These are phyloP conservation scores for Pythium aristosporum DNA, from an alignment of 352 stramenopile genomes.

Conservation along the genomic window DNA sequence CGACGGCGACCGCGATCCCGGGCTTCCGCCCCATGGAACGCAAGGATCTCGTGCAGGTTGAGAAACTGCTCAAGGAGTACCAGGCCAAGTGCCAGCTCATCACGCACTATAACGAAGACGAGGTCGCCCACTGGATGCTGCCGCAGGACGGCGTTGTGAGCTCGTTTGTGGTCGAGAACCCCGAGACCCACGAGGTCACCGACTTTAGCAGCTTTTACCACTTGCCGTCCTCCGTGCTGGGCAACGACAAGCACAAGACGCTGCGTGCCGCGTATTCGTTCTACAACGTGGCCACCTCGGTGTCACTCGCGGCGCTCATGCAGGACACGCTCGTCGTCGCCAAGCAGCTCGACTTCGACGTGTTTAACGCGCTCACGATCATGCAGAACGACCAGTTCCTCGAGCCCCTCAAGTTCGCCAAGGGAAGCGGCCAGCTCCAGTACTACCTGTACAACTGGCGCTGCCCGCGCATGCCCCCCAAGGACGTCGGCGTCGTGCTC, in stretches of 20 bases:
- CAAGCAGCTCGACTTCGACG: conserved; percentile 50
- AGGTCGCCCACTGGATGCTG: conserved; percentile 98
- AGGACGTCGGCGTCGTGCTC: conserved; percentile 56
- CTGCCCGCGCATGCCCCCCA: conserved; percentile 55
- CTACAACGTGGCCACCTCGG: conserved; percentile 93
- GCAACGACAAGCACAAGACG: conserved; percentile 93
- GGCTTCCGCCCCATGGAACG: conserved; percentile 58
- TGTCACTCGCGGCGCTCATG: conserved; percentile 62
- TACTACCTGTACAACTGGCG: conserved; percentile 84
- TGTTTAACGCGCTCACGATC: conserved; percentile 72
- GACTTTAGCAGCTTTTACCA: conserved; percentile 98
- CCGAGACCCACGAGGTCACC: conserved; percentile 76
- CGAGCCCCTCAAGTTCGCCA: conserved; percentile 57
- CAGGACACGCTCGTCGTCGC: conserved; percentile 61
- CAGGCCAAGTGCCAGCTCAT: conserved; percentile 75
- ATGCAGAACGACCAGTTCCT: conserved; percentile 67
- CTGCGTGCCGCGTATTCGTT: conserved; percentile 99
- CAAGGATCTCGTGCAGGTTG: conserved; percentile 53
- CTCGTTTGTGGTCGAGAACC: conserved; percentile 91
- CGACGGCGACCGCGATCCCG: conserved; percentile 30
- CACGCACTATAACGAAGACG: conserved; percentile 87
- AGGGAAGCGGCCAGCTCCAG: conserved; percentile 60
- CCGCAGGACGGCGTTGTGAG: conserved; percentile 94
- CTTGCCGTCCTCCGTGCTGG: conserved; percentile 95
- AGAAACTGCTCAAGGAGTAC: conserved; percentile 49